Percentiles rank a stretch among this genome's conserved stretches.
These are phyloP conservation scores for Musa balbisiana DNA, from an alignment of 202 grass and related monocot species.

Conservation along the genomic window DNA sequence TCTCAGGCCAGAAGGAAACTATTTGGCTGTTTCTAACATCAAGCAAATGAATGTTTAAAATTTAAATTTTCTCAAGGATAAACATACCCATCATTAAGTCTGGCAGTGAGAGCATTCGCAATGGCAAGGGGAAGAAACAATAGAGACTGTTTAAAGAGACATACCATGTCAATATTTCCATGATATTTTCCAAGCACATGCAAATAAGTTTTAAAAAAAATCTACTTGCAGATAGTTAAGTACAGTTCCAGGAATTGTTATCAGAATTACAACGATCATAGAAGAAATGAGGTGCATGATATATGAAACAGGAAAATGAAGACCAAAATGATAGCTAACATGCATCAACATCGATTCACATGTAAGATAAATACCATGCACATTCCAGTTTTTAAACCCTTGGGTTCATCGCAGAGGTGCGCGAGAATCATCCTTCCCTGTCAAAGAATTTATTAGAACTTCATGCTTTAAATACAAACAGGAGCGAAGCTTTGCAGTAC, in stretches of 20 bases:
- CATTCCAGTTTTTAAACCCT: slow-evolving; percentile 95
- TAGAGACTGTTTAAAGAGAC: slow-evolving; percentile 51
- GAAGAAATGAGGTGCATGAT: neutral
- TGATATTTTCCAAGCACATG: neutral
- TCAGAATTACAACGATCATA: neutral
- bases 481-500: neutral
- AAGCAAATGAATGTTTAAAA: neutral
- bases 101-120: slow-evolving; percentile 85
- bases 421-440: slow-evolving; percentile 99
- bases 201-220: slow-evolving; percentile 1
- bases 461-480: neutral
- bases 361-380: slow-evolving; percentile 50
- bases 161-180: neutral
- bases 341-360: neutral
- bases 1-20: neutral
- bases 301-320: neutral
- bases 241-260: too few species aligned
- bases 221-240: neutral
- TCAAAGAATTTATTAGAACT: slow-evolving; percentile 12
- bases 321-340: slow-evolving; percentile 8
- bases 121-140: slow-evolving; percentile 72
- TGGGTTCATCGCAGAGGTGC: slow-evolving; percentile 88
- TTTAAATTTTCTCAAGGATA: neutral
- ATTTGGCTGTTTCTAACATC: neutral
- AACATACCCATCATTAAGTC: slow-evolving; percentile 72